Conservation (phyloP, 2,329 filamentous ascomycete species). For the Hypomyces rosellus region DNA sequence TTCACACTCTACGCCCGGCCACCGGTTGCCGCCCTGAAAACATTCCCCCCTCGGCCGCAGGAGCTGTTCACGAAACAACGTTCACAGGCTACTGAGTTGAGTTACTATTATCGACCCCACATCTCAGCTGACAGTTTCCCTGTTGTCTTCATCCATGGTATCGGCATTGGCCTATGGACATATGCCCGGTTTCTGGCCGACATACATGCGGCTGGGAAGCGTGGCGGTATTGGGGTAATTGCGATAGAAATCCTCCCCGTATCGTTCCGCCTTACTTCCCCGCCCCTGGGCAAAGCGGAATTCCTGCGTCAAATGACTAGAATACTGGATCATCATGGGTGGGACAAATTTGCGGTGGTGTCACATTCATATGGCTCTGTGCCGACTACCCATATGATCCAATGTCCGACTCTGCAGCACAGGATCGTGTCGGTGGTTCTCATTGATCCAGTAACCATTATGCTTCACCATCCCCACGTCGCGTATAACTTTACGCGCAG, state of each 20-base stretch:
- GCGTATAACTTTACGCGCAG: conserved; percentile 64
- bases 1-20: conserved; percentile 46
- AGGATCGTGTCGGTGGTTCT: conserved; percentile 44
- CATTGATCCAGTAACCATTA: conserved; percentile 58
- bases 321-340: conserved; percentile 53
- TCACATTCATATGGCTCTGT: conserved; percentile 61
- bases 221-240: conserved; percentile 53
- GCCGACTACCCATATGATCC: conserved; percentile 56
- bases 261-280: conserved; percentile 53
- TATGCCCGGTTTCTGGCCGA: conserved; percentile 53
- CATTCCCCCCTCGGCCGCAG: conserved; percentile 55
- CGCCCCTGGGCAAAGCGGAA: conserved; percentile 44
- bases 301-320: conserved; percentile 50
- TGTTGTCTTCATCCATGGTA: conserved; percentile 64
- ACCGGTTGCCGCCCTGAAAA: conserved; percentile 21
- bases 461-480: conserved; percentile 63
- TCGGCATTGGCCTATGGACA: conserved; percentile 60
- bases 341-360: conserved; percentile 52
- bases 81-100: conserved; percentile 44
- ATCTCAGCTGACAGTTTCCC: conserved; percentile 43
- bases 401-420: conserved; percentile 38
- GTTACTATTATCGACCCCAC: conserved; percentile 63
- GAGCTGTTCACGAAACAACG: conserved; percentile 36
- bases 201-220: conserved; percentile 33
- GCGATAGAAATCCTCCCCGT: conserved; percentile 61